Evolutionary conservation across 2,329 filamentous ascomycete species (phyloP).

Genomic region (Sporothrix variecibatus): DNA sequence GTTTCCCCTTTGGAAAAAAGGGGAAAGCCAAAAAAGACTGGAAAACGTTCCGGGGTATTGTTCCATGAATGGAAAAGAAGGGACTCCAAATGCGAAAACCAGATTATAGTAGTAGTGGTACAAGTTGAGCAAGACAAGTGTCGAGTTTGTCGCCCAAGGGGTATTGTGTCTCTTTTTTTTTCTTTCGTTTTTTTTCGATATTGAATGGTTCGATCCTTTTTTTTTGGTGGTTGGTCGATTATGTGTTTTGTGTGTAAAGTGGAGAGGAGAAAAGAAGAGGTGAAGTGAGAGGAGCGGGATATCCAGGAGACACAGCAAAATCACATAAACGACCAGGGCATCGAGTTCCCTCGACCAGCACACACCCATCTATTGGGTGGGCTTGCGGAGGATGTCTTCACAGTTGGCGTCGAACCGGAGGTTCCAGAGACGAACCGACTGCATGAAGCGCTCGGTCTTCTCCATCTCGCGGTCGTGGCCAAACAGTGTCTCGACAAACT

Average conservation of each 20-base stretch:
- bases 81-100: conserved; percentile 25
- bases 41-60: conserved; percentile 26
- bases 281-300: conserved; percentile 1
- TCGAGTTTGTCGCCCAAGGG: conserved; percentile 13
- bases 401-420: conserved; percentile 95
- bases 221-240: not conserved
- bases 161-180: conserved; percentile 13
- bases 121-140: conserved; percentile 11
- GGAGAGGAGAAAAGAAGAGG: not conserved
- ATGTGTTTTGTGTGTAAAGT: not conserved
- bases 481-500: conserved; percentile 96
- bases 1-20: conserved; percentile 3
- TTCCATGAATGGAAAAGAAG: conserved; percentile 13
- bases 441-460: conserved; percentile 91
- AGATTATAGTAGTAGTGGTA: conserved; percentile 27
- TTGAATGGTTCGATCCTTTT: conserved; percentile 14
- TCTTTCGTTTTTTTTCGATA: conserved; percentile 13
- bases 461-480: conserved; percentile 87
- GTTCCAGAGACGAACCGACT: conserved; percentile 82
- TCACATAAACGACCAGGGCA: not conserved
- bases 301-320: not conserved
- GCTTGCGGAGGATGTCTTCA: conserved; percentile 75
- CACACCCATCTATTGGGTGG: conserved; percentile 50
- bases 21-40: conserved; percentile 21
- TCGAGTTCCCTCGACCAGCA: not conserved